phyloP scores from a whole-genome alignment of 2,329 filamentous ascomycete genomes.

The Aspergillus persii region DNA sequence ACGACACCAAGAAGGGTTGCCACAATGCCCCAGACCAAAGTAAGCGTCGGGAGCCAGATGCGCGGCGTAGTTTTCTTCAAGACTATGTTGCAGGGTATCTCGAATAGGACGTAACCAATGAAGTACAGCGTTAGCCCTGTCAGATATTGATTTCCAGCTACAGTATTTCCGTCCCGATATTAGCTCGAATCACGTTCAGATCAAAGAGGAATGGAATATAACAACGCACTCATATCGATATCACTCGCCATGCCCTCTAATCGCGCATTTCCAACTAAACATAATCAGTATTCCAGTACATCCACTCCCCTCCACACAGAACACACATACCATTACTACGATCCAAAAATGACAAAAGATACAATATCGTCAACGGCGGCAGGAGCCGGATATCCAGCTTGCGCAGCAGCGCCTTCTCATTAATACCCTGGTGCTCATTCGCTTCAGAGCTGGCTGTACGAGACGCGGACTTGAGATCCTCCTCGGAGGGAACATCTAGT shows the following conservation, averaged over 20 bases:
- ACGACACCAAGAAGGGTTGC: slow-evolving; percentile 51
- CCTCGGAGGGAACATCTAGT: background rate
- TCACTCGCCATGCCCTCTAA: slow-evolving; percentile 39
- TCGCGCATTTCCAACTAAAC: slow-evolving; percentile 38
- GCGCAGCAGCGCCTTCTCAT: slow-evolving; percentile 40
- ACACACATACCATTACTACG: slow-evolving; percentile 38
- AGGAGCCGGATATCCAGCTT: slow-evolving; percentile 47
- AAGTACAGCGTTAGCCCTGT: slow-evolving; percentile 41
- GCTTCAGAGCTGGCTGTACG: slow-evolving; percentile 15
- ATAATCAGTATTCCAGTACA: background rate
- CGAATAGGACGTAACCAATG: slow-evolving; percentile 39
- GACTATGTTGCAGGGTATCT: slow-evolving; percentile 44
- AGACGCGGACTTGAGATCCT: slow-evolving; percentile 2
- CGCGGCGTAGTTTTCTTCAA: slow-evolving; percentile 39
- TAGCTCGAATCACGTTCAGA: background rate
- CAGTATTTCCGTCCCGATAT: background rate
- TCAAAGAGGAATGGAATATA: background rate
- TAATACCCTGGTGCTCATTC: slow-evolving; percentile 26
- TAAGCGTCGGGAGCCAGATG: slow-evolving; percentile 41
- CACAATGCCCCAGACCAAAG: slow-evolving; percentile 50
- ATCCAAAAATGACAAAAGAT: slow-evolving; percentile 46
- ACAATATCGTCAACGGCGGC: slow-evolving; percentile 45
- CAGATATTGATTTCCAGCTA: slow-evolving; percentile 40
- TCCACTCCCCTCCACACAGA: background rate
- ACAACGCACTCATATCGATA: slow-evolving; percentile 36